Evolutionary conservation across 176 grass and related monocot genomes (phyloP).

Genomic region (Chrysopogon serrulatus): DNA sequence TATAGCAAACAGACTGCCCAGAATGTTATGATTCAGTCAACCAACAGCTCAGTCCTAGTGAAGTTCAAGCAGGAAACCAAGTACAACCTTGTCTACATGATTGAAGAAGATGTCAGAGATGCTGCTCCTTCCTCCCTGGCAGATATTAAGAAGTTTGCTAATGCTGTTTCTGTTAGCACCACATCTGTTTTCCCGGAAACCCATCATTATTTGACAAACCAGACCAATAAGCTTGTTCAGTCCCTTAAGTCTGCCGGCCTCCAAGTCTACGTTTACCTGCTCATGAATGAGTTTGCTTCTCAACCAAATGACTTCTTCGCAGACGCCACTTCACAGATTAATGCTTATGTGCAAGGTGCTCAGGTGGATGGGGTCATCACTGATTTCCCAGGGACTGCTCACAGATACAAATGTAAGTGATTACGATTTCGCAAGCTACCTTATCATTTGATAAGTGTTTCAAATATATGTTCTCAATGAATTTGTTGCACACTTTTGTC

Average conservation of each 20-base stretch:
- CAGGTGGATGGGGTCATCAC: constrained; percentile 81
- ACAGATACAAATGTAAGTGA: constrained; percentile 54
- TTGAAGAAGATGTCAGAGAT: constrained; percentile 60
- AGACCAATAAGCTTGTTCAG: constrained; percentile 47
- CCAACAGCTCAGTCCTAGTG: constrained; percentile 69
- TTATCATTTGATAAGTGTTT: not conserved
- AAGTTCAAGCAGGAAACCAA: constrained; percentile 80
- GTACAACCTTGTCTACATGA: constrained; percentile 76
- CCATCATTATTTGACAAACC: constrained; percentile 16
- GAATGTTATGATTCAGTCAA: constrained; percentile 74
- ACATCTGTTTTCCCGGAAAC: constrained; percentile 36
- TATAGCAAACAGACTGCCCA: constrained; percentile 64
- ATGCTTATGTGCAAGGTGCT: constrained; percentile 39
- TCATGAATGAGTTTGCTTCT: constrained; percentile 76
- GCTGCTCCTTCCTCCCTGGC: constrained; percentile 43
- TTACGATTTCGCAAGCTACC: not conserved
- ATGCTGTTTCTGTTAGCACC: constrained; percentile 51
- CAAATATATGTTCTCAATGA: not conserved
- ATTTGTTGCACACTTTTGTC: not conserved
- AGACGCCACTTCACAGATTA: constrained; percentile 67
- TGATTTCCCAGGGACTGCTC: constrained; percentile 70
- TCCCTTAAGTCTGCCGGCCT: constrained; percentile 54
- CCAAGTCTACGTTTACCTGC: constrained; percentile 62
- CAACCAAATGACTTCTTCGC: constrained; percentile 72
- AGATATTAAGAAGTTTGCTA: constrained; percentile 77